These are phyloP conservation scores for Aspergillus carbonarius DNA, from an alignment of 2,329 filamentous ascomycete species.

Conservation along the genomic window DNA sequence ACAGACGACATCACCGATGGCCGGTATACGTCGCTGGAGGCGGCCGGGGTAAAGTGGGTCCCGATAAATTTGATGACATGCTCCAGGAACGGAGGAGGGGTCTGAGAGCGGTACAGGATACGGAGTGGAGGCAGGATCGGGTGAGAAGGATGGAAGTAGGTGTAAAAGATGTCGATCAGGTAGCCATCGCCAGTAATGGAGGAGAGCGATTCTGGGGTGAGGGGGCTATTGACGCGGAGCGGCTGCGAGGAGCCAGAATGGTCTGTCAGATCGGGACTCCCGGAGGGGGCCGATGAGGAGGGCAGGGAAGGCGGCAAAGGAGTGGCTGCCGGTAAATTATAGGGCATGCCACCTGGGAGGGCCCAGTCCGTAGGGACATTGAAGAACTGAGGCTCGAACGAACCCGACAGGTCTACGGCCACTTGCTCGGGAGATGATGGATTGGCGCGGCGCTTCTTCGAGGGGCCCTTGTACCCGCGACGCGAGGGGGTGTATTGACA, in stretches of 20 bases:
- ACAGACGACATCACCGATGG: conserved; percentile 33
- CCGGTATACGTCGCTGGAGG: conserved; percentile 48
- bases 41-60: conserved; percentile 52
- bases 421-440: conserved; percentile 43
- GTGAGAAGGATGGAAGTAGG: conserved; percentile 56
- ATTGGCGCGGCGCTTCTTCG: conserved; percentile 48
- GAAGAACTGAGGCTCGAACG: conserved; percentile 23
- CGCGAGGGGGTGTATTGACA: conserved; percentile 74
- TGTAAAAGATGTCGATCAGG: conserved; percentile 56
- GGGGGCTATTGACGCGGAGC: conserved; percentile 25
- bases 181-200: conserved; percentile 36
- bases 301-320: conserved; percentile 13
- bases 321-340: conserved; percentile 19
- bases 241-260: conserved; percentile 17
- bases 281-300: conserved; percentile 21
- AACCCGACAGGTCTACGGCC: conserved; percentile 48
- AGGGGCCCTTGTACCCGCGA: conserved; percentile 70
- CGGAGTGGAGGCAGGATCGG: conserved; percentile 55
- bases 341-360: conserved; percentile 33
- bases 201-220: conserved; percentile 39
- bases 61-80: conserved; percentile 59
- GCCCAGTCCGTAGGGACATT: conserved; percentile 43
- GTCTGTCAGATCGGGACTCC: conserved; percentile 26
- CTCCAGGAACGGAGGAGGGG: conserved; percentile 48
- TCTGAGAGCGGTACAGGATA: conserved; percentile 37